Percentiles rank a stretch among this genome's conserved stretches.
Evolutionary conservation across 352 stramenopile species (phyloP).

Genomic region (Peronospora farinosa): DNA sequence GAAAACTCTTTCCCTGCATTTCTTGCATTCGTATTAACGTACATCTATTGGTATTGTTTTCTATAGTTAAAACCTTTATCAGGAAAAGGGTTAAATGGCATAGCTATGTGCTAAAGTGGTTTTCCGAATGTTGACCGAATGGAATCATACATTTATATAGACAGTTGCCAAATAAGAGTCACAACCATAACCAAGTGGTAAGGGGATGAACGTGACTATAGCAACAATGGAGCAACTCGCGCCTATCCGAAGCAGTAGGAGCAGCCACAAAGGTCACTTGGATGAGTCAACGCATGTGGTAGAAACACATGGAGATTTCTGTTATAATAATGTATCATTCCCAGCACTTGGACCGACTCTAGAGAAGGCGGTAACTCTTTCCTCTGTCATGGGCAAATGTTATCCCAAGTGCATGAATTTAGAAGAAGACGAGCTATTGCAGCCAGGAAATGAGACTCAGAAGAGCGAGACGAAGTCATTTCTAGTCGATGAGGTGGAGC

Average conservation of each 20-base stretch:
- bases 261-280: neutral
- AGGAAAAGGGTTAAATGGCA: neutral
- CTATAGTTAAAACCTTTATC: too few relatives aligned
- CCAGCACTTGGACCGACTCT: neutral
- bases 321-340: constrained; percentile 3
- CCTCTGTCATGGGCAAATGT: constrained; percentile 33
- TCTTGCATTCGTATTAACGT: too few relatives aligned
- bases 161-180: neutral
- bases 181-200: neutral
- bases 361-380: constrained; percentile 4
- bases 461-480: constrained; percentile 4
- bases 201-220: neutral
- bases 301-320: constrained; percentile 8
- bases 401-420: constrained; percentile 43
- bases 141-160: neutral
- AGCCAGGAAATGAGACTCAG: constrained; percentile 2
- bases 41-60: too few relatives aligned
- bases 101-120: constrained; percentile 4
- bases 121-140: neutral
- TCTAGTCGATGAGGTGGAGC: constrained; percentile 1
- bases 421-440: constrained; percentile 10
- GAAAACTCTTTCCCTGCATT: too few relatives aligned
- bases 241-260: neutral
- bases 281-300: neutral
- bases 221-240: constrained; percentile 1